Percentiles rank a stretch among this genome's conserved stretches.
phyloP scores from a whole-genome alignment of 2,329 filamentous ascomycete genomes.

The Verticillium nubilum region DNA sequence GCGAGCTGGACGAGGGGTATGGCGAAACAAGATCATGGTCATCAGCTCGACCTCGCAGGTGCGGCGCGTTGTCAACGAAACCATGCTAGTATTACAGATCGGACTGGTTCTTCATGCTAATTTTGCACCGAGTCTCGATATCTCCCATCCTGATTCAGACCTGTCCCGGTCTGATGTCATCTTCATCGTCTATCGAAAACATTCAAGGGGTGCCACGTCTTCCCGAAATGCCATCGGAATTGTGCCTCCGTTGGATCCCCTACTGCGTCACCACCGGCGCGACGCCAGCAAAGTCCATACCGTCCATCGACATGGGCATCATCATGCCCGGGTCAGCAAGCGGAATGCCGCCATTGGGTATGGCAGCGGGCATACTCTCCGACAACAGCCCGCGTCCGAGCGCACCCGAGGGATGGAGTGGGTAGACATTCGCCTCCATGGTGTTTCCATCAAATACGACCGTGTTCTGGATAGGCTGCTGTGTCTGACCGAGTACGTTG shows the following conservation, averaged over 20 bases:
- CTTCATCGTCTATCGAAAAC: too few relatives aligned
- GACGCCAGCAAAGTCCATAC: slow-evolving; percentile 7
- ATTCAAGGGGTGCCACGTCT: background rate
- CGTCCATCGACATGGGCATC: slow-evolving; percentile 11
- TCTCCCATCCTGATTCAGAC: too few relatives aligned
- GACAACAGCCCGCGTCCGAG: slow-evolving; percentile 45
- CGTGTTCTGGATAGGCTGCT: slow-evolving; percentile 95
- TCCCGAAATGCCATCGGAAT: background rate
- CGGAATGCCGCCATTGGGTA: slow-evolving; percentile 11
- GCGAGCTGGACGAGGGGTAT: too few relatives aligned
- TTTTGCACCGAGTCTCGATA: too few relatives aligned
- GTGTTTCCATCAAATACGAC: slow-evolving; percentile 84
- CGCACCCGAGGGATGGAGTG: slow-evolving; percentile 65
- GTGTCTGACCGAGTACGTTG: slow-evolving; percentile 83
- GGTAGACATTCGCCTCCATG: slow-evolving; percentile 73
- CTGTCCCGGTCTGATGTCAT: too few relatives aligned
- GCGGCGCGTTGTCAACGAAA: too few relatives aligned
- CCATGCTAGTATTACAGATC: too few relatives aligned
- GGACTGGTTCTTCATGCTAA: too few relatives aligned
- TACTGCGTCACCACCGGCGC: slow-evolving; percentile 10
- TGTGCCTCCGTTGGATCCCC: background rate
- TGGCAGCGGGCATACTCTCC: slow-evolving; percentile 8
- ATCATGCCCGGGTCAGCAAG: slow-evolving; percentile 8
- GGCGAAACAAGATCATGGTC: too few relatives aligned
- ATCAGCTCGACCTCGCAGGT: too few relatives aligned